A percentile compares a stretch with the other conserved stretches of the same genome.
Evolutionary conservation across 2,329 filamentous ascomycete species (phyloP).

Genomic region (Allantophomopsis lycopodina): DNA sequence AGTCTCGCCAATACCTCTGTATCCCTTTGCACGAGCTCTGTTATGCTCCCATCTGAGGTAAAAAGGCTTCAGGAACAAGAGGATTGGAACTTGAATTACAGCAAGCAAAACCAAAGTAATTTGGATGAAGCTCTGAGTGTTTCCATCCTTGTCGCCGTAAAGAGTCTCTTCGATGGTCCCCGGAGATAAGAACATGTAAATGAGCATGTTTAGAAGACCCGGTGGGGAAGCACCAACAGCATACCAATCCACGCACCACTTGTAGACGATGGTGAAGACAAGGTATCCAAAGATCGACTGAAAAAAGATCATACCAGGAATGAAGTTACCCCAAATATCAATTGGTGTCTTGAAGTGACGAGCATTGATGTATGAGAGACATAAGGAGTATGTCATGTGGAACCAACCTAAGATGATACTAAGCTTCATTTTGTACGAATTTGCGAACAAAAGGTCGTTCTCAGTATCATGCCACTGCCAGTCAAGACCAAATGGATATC

Average conservation of each 20-base stretch:
- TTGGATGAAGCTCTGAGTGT: constrained; percentile 65
- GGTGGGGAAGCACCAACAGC: constrained; percentile 55
- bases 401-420: constrained; percentile 95
- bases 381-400: constrained; percentile 97
- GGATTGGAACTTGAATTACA: constrained; percentile 72
- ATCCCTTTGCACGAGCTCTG: constrained; percentile 72
- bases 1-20: constrained; percentile 83
- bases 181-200: constrained; percentile 96
- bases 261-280: constrained; percentile 87
- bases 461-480: constrained; percentile 95
- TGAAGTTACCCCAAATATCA: constrained; percentile 94
- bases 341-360: constrained; percentile 89
- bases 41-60: constrained; percentile 94
- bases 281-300: constrained; percentile 97
- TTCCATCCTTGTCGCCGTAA: constrained; percentile 31
- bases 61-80: constrained; percentile 91
- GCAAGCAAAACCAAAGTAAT: constrained; percentile 69
- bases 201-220: constrained; percentile 93
- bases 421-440: constrained; percentile 99
- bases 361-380: constrained; percentile 85
- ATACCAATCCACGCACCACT: constrained; percentile 86
- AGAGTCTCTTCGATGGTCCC: constrained; percentile 60
- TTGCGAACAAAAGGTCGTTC: constrained; percentile 88
- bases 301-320: constrained; percentile 99
- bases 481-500: constrained; percentile 91